phyloP scores from a whole-genome alignment of 345 rosid species.

The Firmiana major region DNA sequence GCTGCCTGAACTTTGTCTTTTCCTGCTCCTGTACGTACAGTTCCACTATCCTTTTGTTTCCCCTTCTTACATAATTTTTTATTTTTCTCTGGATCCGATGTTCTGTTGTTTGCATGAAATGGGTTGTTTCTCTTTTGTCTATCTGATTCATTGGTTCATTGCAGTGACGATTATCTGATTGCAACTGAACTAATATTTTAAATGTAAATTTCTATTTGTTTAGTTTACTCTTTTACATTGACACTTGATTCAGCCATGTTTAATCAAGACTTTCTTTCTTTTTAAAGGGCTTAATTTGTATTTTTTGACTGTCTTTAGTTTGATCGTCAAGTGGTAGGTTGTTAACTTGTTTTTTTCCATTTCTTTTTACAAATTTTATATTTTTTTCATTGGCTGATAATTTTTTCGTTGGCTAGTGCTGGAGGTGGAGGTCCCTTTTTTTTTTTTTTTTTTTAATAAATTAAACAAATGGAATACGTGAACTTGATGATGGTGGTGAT shows the following conservation, averaged over 20 bases:
- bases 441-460: too few relatives aligned
- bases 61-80: not conserved
- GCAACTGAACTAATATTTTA: conserved; percentile 11
- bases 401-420: not conserved
- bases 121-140: conserved; percentile 11
- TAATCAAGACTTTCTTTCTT: not conserved
- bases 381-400: not conserved
- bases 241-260: not conserved
- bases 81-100: conserved; percentile 11
- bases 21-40: not conserved
- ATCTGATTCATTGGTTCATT: conserved; percentile 14
- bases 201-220: not conserved
- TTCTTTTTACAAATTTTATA: not conserved
- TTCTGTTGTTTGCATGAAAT: conserved; percentile 7
- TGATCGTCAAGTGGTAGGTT: not conserved
- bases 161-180: not conserved
- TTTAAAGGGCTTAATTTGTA: not conserved
- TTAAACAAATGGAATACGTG: conserved; percentile 2
- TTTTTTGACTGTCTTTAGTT: not conserved
- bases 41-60: not conserved
- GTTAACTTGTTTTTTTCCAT: conserved; percentile 1
- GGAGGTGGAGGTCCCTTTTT: not conserved
- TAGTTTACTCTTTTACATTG: too few relatives aligned
- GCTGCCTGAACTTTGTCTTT: not conserved
- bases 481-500: not conserved